Base-by-base conservation (phyloP, 2,329 filamentous ascomycete species). In the Sporothrix variecibatus region DNA sequence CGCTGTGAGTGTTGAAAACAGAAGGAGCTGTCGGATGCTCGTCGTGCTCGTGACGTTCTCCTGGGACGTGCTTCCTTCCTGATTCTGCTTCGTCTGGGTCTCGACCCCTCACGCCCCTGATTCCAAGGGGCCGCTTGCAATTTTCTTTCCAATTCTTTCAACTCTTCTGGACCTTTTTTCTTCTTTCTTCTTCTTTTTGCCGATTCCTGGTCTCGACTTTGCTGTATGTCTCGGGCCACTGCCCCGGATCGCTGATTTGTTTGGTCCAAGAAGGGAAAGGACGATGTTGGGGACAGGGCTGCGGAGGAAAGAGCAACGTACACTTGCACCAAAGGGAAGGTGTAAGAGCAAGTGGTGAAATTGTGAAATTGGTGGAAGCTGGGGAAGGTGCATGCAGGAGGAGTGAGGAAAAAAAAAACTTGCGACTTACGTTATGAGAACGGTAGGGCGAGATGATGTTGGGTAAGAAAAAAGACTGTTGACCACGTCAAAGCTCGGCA, bases 401-500 rank as follows among this genome's bases (percentile, higher is more conserved):
- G n/a, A 23, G 53, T 26, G 43, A 15, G n/a, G n/a, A 31, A 51
- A 38, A 34, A 40, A 7, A 15, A 43, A 65, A 26, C 11, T 38
- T 43, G 26, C 65, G 5, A 73, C 73, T 75, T 75, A 75, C 73
- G 73, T 75, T 75, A 73, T 75, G 73, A 73, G 40, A 75, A 72
- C 11, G 43, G 58, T 23, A 46, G 38, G 62, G 53, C 40, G 40
- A 60, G 51, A 17, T 20, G 28, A 38, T 20, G 43, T 49, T 62
- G 60, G 38, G 62, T 67, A 31, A 60, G 31, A 40, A n/a, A 34
- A 26, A 40, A 49, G 17, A 5, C 34, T 20, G 64, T 34, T 8
- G 38, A 56, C 67, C 70, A 73, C 74, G 75, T 76, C 70, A 74
- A 75, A 71, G 49, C 67, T 49, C 46, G 34, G 72, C 72, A 68